A percentile compares a stretch with the other conserved stretches of the same genome.
phyloP scores from a whole-genome alignment of 2,329 filamentous ascomycete species.

The Aulographum hederae region DNA sequence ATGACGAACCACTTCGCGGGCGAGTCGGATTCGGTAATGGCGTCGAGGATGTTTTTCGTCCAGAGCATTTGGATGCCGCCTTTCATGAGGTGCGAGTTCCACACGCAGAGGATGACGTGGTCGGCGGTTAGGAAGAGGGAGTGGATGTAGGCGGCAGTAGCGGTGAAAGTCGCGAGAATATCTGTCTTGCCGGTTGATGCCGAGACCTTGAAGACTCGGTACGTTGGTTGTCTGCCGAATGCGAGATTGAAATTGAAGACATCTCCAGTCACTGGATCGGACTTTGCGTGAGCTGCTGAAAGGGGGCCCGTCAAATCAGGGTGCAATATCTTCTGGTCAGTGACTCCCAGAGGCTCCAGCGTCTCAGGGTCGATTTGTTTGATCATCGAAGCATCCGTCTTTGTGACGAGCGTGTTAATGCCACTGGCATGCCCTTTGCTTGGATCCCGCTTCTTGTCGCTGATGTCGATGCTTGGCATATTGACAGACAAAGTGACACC shows the following conservation, averaged over 20 bases:
- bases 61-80: conserved; percentile 43
- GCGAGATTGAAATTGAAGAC: conserved; percentile 70
- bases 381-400: conserved; percentile 36
- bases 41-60: conserved; percentile 48
- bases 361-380: conserved; percentile 51
- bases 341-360: conserved; percentile 51
- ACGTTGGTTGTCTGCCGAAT: conserved; percentile 36
- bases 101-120: conserved; percentile 57
- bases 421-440: conserved; percentile 14
- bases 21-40: conserved; percentile 44
- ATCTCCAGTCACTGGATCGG: conserved; percentile 55
- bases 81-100: conserved; percentile 40
- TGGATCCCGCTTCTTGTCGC: conserved; percentile 6
- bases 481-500: conserved; percentile 48
- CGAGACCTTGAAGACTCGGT: conserved; percentile 51
- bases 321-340: conserved; percentile 42
- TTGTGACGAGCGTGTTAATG: conserved; percentile 37
- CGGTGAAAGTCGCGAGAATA: conserved; percentile 49
- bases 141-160: conserved; percentile 56
- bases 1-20: conserved; percentile 56
- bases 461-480: conserved; percentile 31
- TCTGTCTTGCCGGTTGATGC: conserved; percentile 45
- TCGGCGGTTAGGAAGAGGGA: conserved; percentile 57
- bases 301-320: conserved; percentile 48
- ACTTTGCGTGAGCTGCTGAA: conserved; percentile 52